Base-by-base conservation (phyloP, 1,139 yeast genomes). In the Candida buenavistaensis region DNA sequence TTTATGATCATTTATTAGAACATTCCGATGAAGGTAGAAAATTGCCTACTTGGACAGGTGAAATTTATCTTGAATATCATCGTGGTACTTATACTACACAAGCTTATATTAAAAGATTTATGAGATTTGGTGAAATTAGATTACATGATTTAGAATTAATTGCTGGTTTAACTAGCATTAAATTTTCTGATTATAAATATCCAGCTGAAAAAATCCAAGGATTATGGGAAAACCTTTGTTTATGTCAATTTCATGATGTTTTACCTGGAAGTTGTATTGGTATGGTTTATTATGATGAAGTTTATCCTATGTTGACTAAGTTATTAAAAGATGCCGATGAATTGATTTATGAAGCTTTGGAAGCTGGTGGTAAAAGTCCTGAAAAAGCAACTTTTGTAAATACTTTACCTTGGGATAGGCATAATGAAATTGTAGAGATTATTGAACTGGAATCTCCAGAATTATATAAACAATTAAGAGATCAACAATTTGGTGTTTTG, bases 21-120 rank as follows among this genome's bases (percentile, higher is more conserved):
- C 68, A 71, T 38, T 80, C 96, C 1, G 62, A 82, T 39, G 61
- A 78, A 33, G 97, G 96, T 29, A 55, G 63, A 28, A 68, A 65
- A 9, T 72, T 92, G 35, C 95, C 94, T 10, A 71, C 89, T 13
- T 92, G 97, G 97, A 75, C 75, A 32, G 97, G 97, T 28, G 98
- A 92, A 59, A 75, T 92, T 41, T 92, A 92, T 60, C 75, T 92
- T 53, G 98, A 92, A 62, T 89, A 84, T 64, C 84, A 92, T 59
- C 80, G 98, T 57, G 98, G 97, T 39, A 90, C 97, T 3, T 92
- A 92, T 57, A 92, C 97, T 4, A 78, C 96, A 1, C 98, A 92
- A 58, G 95, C 96, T 0, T 77, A 79, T 40, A 82, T 87, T 32
- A 92, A 92, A 62, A 79, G 78, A 52, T 75, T 79, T 54, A 86